Evolutionary conservation across 2,329 filamentous ascomycete genomes (phyloP), one percentile per base, ranked within the genome.

Genomic region (Epichloe sylvatica): DNA sequence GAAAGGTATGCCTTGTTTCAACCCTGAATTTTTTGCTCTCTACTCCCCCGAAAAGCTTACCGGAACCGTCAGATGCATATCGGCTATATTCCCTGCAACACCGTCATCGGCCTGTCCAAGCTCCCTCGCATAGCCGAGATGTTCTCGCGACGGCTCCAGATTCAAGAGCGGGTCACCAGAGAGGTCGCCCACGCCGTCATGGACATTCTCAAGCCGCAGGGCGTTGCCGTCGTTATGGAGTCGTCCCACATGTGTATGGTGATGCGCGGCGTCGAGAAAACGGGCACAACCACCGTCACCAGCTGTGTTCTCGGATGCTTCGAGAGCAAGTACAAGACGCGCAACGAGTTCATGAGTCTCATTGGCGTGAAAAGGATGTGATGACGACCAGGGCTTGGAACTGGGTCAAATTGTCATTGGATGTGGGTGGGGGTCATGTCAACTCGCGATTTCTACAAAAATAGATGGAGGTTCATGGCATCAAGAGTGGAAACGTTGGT

Each of bases 261-360:
- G 15, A 97, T 96, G 90, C 81, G 92, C 44, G 92, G 92, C 17
- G 91, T 98, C 9, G 80, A 96, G 64, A 96, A 98, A 74, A 89
- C 88, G 0, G 79, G 76, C 39, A 83, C 86, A 46, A 84, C 78
- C 17, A 97, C 92, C 6, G 92, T 94, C 37, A 98, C 92, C n/a
- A 96, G 89, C 71, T 97, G 91, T 64, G 94, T 98, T 69, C 78
- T 97, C n/a, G 92, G 92, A 37, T 90, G 89, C 60, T 94, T 98
- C 75, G 83, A 95, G 62, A 83, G 83, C 52, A 87, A 86, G 59
- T 87, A 88, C 53, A 96, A 95, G 75, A 96, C 91, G 11, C 76
- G 92, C 59, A 94, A 95, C 64, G 92, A 98, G 68, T 98, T 98
- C 62, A 70, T 98, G 62, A 95, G 83, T 59, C 75, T 98, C 37